phyloP scores from a whole-genome alignment of 345 rosid species.

The Camelina hispida region DNA sequence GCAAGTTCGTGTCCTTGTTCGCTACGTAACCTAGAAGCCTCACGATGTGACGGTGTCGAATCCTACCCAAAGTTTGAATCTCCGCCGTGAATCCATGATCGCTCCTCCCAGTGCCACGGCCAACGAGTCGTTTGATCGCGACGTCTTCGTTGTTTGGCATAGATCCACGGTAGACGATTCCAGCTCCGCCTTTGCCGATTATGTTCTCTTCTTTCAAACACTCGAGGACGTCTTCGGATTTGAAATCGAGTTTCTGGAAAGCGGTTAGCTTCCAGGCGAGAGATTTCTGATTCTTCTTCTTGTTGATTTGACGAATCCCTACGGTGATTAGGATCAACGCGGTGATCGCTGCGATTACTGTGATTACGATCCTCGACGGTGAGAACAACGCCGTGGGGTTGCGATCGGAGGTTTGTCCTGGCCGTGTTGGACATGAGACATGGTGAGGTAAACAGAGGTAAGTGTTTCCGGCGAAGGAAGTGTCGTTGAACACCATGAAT shows the following conservation, averaged over 20 bases:
- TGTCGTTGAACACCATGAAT: slow-evolving; percentile 70
- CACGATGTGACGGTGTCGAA: slow-evolving; percentile 86
- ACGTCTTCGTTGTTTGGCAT: slow-evolving; percentile 73
- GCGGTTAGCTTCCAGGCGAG: slow-evolving; percentile 83
- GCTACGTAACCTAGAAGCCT: slow-evolving; percentile 79
- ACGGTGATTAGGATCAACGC: slow-evolving; percentile 50
- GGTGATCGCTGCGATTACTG: slow-evolving; percentile 49
- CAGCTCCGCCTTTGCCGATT: slow-evolving; percentile 95
- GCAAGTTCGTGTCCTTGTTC: slow-evolving; percentile 81
- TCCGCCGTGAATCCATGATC: slow-evolving; percentile 95
- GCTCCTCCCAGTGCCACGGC: slow-evolving; percentile 65
- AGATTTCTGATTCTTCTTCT: slow-evolving; percentile 54
- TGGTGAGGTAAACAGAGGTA: slow-evolving; percentile 60
- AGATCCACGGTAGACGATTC: slow-evolving; percentile 83
- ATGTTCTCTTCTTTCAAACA: slow-evolving; percentile 88
- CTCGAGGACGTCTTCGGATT: slow-evolving; percentile 76
- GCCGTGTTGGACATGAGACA: slow-evolving; percentile 49
- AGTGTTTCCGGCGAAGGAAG: slow-evolving; percentile 72
- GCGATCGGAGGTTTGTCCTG: slow-evolving; percentile 39
- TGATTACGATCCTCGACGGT: slow-evolving; percentile 53
- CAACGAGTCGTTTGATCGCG: slow-evolving; percentile 77
- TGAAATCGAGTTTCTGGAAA: slow-evolving; percentile 78
- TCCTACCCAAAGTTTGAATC: slow-evolving; percentile 83
- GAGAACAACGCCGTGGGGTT: slow-evolving; percentile 44
- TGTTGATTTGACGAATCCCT: slow-evolving; percentile 53